Percentiles rank a stretch among this genome's conserved stretches.
These are phyloP conservation scores for Podaxis sp. DNA, from an alignment of 768 basidiomycete genomes.

Conservation along the genomic window DNA sequence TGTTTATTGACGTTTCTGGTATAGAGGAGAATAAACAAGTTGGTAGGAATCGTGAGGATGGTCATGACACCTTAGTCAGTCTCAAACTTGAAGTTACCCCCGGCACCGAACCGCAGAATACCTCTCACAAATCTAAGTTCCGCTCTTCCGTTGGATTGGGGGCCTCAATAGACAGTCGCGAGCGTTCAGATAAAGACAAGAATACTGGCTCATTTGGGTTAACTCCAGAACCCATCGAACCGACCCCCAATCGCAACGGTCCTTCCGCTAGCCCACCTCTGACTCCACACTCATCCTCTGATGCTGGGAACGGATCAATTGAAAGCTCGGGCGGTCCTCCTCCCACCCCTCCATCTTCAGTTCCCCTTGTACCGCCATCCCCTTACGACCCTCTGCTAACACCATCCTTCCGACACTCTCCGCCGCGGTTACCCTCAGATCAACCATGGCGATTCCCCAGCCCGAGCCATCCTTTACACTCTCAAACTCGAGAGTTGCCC, in stretches of 20 bases:
- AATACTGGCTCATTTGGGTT: background rate
- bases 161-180: slow-evolving; percentile 17
- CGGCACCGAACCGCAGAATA: slow-evolving; percentile 28
- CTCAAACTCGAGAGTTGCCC: slow-evolving; percentile 56
- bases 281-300: slow-evolving; percentile 35
- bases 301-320: slow-evolving; percentile 19
- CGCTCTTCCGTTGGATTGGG: slow-evolving; percentile 28
- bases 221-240: slow-evolving; percentile 13
- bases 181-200: slow-evolving; percentile 18
- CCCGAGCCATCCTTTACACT: slow-evolving; percentile 74
- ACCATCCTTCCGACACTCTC: slow-evolving; percentile 75
- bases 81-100: slow-evolving; percentile 38
- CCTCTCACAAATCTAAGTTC: slow-evolving; percentile 41
- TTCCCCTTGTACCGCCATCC: slow-evolving; percentile 50
- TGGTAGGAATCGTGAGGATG: slow-evolving; percentile 22
- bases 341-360: slow-evolving; percentile 26
- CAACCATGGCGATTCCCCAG: slow-evolving; percentile 83
- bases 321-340: slow-evolving; percentile 19
- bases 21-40: slow-evolving; percentile 56
- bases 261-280: slow-evolving; percentile 17
- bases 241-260: slow-evolving; percentile 9
- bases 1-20: slow-evolving; percentile 7
- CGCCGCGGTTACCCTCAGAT: slow-evolving; percentile 67
- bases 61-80: slow-evolving; percentile 39
- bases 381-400: slow-evolving; percentile 75